phyloP scores from a whole-genome alignment of 805 yeast species.

The Millerago galiae region DNA sequence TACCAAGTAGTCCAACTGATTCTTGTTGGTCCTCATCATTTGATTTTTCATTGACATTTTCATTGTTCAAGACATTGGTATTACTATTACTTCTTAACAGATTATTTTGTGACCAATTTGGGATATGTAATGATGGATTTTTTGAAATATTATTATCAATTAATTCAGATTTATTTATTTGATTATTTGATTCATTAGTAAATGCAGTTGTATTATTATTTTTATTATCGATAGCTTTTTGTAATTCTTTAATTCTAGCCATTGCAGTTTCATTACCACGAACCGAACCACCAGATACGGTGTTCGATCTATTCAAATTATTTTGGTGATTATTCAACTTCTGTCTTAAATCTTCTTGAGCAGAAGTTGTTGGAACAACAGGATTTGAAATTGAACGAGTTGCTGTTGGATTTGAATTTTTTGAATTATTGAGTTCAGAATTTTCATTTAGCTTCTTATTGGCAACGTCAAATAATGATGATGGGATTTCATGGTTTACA shows the following conservation, averaged over 20 bases:
- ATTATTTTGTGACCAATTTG: conserved; percentile 7
- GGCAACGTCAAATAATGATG: neutral
- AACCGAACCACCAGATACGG: conserved; percentile 1
- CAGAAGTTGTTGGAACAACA: conserved; percentile 5
- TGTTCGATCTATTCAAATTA: conserved; percentile 7
- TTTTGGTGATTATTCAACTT: conserved; percentile 5
- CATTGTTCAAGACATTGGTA: neutral
- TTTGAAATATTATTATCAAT: neutral
- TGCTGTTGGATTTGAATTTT: neutral
- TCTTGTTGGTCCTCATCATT: too few relatives aligned
- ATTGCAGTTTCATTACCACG: conserved; percentile 12
- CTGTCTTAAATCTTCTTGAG: conserved; percentile 11
- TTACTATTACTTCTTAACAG: neutral
- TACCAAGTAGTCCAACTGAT: neutral
- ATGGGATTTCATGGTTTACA: neutral
- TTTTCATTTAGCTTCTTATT: neutral
- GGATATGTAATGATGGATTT: neutral
- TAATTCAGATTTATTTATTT: neutral
- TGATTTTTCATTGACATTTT: neutral
- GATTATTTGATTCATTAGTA: neutral
- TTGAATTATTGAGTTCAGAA: neutral
- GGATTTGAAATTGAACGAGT: neutral
- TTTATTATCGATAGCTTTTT: conserved; percentile 2
- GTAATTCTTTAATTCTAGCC: conserved; percentile 8
- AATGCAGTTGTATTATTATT: neutral